Percentiles rank a stretch among this genome's conserved stretches.
These are phyloP conservation scores for Tephrocybe sp. DNA, from an alignment of 768 basidiomycete genomes.

Conservation along the genomic window DNA sequence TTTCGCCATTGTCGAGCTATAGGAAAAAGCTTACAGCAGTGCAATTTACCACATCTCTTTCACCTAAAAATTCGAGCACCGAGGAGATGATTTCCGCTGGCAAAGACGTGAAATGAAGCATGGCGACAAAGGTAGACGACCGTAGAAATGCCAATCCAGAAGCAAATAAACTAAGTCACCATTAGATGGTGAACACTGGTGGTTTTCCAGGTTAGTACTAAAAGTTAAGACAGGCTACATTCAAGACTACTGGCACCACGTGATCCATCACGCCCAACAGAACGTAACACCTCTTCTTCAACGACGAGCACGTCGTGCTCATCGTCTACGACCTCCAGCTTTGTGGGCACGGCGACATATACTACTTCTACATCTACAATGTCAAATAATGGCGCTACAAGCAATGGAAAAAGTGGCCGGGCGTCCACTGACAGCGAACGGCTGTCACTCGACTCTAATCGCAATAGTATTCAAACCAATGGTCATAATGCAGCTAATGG, in stretches of 20 bases:
- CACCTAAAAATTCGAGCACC: conserved; percentile 31
- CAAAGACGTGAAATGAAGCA: conserved; percentile 18
- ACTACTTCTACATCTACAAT: conserved; percentile 9
- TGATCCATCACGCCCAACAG: neutral
- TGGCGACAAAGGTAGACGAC: neutral
- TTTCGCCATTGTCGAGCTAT: neutral
- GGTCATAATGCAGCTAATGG: conserved; percentile 28
- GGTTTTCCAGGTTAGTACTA: too few relatives aligned
- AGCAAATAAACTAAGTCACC: neutral
- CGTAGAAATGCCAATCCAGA: neutral
- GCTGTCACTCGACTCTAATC: conserved; percentile 17
- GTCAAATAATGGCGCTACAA: conserved; percentile 23
- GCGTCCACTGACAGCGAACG: conserved; percentile 48
- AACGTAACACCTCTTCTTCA: neutral
- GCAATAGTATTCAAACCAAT: conserved; percentile 30
- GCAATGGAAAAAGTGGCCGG: conserved; percentile 30
- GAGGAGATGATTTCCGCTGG: conserved; percentile 39
- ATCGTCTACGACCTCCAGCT: neutral
- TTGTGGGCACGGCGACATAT: neutral
- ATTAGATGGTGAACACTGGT: too few relatives aligned
- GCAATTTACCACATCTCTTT: conserved; percentile 32
- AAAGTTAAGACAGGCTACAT: too few relatives aligned
- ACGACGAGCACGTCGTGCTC: neutral
- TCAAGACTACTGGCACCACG: neutral
- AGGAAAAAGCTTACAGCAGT: conserved; percentile 21